A percentile compares a stretch with the other conserved stretches of the same genome.
These are phyloP conservation scores for Erucastrum elatum DNA, from an alignment of 345 rosid genomes.

Conservation along the genomic window DNA sequence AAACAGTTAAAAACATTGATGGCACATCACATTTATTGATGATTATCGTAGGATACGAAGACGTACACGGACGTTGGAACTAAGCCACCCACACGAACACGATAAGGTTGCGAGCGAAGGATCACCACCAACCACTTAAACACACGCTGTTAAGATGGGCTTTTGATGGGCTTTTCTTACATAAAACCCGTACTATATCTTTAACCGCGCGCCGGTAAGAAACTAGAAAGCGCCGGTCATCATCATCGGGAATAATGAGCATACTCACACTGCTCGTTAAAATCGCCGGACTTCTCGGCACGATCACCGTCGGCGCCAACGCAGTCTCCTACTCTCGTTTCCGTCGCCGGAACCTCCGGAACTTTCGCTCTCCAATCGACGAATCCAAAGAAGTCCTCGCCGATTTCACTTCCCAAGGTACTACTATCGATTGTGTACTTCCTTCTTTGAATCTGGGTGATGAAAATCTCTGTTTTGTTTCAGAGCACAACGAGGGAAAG, in stretches of 20 bases:
- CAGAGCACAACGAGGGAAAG: conserved; percentile 37
- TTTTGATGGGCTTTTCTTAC: conserved; percentile 28
- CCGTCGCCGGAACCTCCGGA: conserved; percentile 55
- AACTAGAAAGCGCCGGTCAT: not conserved
- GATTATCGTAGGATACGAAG: too few relatives aligned
- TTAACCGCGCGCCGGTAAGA: conserved; percentile 8
- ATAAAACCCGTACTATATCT: not conserved
- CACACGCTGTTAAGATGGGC: conserved; percentile 22
- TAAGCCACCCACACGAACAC: conserved; percentile 22
- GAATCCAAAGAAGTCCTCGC: conserved; percentile 77
- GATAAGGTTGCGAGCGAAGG: conserved; percentile 20
- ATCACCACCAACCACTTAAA: conserved; percentile 17
- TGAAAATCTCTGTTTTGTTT: not conserved
- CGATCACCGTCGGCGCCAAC: conserved; percentile 70
- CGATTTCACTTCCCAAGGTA: conserved; percentile 49
- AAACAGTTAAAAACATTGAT: too few relatives aligned
- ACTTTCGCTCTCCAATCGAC: conserved; percentile 67
- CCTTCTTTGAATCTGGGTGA: not conserved
- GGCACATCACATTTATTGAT: too few relatives aligned
- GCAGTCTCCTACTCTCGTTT: conserved; percentile 71
- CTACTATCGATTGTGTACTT: not conserved
- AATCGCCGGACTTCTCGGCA: conserved; percentile 65
- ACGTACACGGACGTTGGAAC: conserved; percentile 33
- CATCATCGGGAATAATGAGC: conserved; percentile 39
- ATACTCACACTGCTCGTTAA: conserved; percentile 52